Evolutionary conservation across 1,284 basidiomycete genomes (phyloP), one percentile per base, ranked within the genome.

Genomic region (Melanopsichium pennsylvanicum): DNA sequence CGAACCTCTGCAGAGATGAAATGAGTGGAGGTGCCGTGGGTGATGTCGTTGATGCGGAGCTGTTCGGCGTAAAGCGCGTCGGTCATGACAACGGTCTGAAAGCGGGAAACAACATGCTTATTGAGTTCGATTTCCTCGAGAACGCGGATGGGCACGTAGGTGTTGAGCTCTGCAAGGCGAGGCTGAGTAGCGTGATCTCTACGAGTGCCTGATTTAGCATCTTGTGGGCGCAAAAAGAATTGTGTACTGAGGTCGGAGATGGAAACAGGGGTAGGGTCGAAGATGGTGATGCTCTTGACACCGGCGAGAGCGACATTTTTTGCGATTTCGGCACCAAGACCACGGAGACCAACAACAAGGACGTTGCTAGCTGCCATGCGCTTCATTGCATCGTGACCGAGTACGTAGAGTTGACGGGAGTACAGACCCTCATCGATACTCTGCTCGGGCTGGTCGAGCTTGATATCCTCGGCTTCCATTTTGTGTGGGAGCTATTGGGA

Each of bases 361-460:
- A 98, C 91, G 81, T 97, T 96, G 51, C 94, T 97, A 23, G 87
- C 86, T 8, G 96, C 95, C 96, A 99, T 98, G 81, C 90, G 90
- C 86, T 97, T 97, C 96, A 98, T 98, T 38, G 95, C 95, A 68
- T 81, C 79, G 64, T 80, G 78, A 29, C 79, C 79, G 16, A 81
- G 73, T 39, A 81, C 79, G 39, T 81, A 81, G 40, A 81, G 75
- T 62, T 81, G 79, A 31, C 79, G 75, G 54, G 75, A 75, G 70
- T 68, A 74, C 34, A 76, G 67, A 52, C 69, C 72, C 54, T 76
- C 74, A 29, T 76, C 74, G 48, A 76, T 76, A 43, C 21, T 43
- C 39, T 66, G 61, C 32, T 66, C 61, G 54, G 61, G 68, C 54
- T 66, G 61, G 36, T 70, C 68, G 49, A 70, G 48, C 58, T 66